phyloP scores from a whole-genome alignment of 306 rosid species.

The Castanospermum australe region DNA sequence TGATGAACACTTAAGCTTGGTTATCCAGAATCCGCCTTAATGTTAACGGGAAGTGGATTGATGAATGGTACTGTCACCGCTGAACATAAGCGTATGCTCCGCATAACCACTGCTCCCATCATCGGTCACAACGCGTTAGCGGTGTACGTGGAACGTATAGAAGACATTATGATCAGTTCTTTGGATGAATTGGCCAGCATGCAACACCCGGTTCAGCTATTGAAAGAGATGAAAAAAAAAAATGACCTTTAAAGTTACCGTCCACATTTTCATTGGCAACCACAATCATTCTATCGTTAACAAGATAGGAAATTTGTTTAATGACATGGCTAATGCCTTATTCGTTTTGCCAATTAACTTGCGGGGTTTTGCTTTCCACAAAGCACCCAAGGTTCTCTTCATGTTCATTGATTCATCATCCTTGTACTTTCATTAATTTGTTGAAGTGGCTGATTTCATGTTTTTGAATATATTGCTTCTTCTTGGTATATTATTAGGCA shows the following conservation, averaged over 20 bases:
- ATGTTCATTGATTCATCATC: neutral
- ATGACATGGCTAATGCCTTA: neutral
- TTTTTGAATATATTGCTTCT: too few species aligned
- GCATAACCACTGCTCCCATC: conserved; percentile 20
- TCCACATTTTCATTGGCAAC: conserved; percentile 23
- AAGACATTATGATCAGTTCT: neutral
- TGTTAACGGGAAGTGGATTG: neutral
- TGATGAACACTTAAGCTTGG: conserved; percentile 8
- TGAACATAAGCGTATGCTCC: conserved; percentile 21
- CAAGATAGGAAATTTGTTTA: neutral
- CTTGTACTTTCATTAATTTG: neutral
- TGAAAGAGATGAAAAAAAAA: neutral
- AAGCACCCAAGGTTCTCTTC: conserved; percentile 22
- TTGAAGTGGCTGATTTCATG: neutral
- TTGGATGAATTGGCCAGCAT: conserved; percentile 21
- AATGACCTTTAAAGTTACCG: conserved; percentile 23
- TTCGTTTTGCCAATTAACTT: neutral
- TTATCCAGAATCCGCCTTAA: conserved; percentile 9
- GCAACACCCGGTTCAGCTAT: conserved; percentile 4
- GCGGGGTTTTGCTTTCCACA: conserved; percentile 24
- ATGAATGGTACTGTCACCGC: neutral
- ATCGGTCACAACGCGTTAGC: conserved; percentile 6
- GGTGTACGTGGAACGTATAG: neutral
- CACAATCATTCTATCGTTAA: neutral
- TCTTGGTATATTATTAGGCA: neutral